Evolutionary conservation across 2,329 filamentous ascomycete genomes (phyloP).

Genomic region (Coniochaeta prunicola): DNA sequence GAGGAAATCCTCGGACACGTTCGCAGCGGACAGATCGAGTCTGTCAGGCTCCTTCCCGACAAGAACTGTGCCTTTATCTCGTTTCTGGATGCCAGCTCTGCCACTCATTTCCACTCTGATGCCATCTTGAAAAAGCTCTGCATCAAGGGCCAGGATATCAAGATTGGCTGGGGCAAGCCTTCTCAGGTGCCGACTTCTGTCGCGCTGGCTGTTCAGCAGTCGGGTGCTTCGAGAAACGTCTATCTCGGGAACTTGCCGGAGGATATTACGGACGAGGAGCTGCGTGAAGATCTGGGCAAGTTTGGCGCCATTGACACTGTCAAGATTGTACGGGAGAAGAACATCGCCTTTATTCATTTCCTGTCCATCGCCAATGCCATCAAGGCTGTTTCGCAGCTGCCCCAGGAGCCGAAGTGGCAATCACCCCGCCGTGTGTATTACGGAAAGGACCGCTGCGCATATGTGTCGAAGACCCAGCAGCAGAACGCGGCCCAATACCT

Average conservation of each 20-base stretch:
- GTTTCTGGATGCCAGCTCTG: conserved; percentile 94
- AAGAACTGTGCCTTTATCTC: conserved; percentile 99
- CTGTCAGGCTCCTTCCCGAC: conserved; percentile 90
- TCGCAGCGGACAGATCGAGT: conserved; percentile 95
- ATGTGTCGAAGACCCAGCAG: conserved; percentile 98
- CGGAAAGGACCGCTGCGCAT: conserved; percentile 95
- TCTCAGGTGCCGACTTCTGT: conserved; percentile 97
- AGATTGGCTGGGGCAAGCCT: conserved; percentile 98
- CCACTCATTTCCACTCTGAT: conserved; percentile 98
- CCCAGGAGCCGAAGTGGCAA: conserved; percentile 96
- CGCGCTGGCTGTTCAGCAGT: conserved; percentile 94
- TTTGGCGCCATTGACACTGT: conserved; percentile 96
- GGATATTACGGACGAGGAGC: conserved; percentile 82
- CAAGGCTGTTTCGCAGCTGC: conserved; percentile 94
- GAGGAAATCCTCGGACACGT: conserved; percentile 97
- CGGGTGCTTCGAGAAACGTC: conserved; percentile 91
- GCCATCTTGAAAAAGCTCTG: conserved; percentile 99
- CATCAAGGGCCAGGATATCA: conserved; percentile 98
- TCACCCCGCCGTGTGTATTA: conserved; percentile 94
- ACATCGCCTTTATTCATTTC: conserved; percentile 96
- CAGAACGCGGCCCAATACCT: conserved; percentile 98
- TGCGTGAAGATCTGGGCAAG: conserved; percentile 91
- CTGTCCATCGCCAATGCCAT: conserved; percentile 96
- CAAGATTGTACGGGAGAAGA: conserved; percentile 97
- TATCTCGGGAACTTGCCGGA: conserved; percentile 92